Evolutionary conservation across 1,284 basidiomycete genomes (phyloP).

Genomic region (Cerrena zonata): DNA sequence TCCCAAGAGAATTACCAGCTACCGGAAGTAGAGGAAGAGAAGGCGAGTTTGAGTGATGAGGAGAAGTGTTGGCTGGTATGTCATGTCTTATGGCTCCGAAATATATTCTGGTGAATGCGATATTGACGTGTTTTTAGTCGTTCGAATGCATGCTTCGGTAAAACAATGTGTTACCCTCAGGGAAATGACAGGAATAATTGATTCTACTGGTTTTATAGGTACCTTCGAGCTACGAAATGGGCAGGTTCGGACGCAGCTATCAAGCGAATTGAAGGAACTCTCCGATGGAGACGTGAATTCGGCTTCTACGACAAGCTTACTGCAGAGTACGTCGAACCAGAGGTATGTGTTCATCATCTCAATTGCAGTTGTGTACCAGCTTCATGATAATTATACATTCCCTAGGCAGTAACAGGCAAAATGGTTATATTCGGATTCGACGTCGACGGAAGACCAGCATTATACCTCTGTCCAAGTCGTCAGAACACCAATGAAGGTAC

Average conservation of each 20-base stretch:
- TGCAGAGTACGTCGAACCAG: constrained; percentile 59
- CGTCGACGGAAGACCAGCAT: constrained; percentile 53
- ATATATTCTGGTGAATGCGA: neutral
- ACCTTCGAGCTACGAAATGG: constrained; percentile 71
- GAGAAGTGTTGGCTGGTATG: constrained; percentile 73
- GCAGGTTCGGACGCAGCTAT: constrained; percentile 46
- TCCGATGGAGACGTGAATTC: constrained; percentile 71
- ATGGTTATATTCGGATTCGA: constrained; percentile 76
- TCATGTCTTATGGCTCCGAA: constrained; percentile 8
- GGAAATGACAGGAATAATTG: neutral
- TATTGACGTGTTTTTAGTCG: constrained; percentile 32
- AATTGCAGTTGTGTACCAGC: too few relatives aligned
- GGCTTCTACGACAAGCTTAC: constrained; percentile 59
- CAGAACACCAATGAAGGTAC: constrained; percentile 78
- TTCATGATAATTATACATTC: neutral
- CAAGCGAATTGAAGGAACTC: constrained; percentile 58
- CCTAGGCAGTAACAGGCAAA: constrained; percentile 68
- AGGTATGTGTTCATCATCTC: constrained; percentile 53
- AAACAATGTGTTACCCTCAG: constrained; percentile 8
- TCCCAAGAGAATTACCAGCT: constrained; percentile 44
- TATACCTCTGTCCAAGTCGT: constrained; percentile 77
- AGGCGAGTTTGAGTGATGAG: constrained; percentile 48
- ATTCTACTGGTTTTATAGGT: constrained; percentile 32
- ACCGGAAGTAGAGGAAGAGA: constrained; percentile 36
- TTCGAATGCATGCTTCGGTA: constrained; percentile 66